Base-by-base conservation (phyloP, 129 eudicot species). In the Flaveria bidentis region DNA sequence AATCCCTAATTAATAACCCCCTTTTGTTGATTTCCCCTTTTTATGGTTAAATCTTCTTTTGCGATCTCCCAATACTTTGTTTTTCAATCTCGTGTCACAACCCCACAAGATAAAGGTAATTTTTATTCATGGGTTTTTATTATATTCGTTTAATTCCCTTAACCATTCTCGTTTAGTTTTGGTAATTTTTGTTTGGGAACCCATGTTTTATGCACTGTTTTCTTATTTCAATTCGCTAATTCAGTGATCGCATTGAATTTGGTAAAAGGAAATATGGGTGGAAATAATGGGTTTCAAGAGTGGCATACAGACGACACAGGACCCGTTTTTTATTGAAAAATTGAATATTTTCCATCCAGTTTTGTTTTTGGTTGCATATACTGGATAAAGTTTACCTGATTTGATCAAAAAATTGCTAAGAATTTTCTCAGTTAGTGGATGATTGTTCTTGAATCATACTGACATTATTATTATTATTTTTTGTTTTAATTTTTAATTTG, bases 41-140 rank as follows among this genome's bases (percentile, higher is more conserved):
- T 77, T 18, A 67, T 62, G 83, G 57, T 78, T 71, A n/a, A 66
- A 71, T 71, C 45, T 62, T 79, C 78, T 53, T 53, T 53, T 53
- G 9, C 42, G 75, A 74, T 80, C 84, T 80, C 39, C 36, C 44
- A 41, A 28, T 78, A 70, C 82, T 26, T 52, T 51, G 26, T 33
- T 79, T 22, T 50, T 63, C 42, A 69, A 58, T 78, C 68, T 44
- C 36, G 69, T 20, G 15, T 58, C 82, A 67, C 74, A 60, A 78
- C 36, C 46, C 49, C 67, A 72, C 15, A 63, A 79, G 55, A 72
- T 51, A 18, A 26, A 80, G 79, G 83, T 79, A 52, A 72, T 61
- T 41, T 45, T n/a, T 64, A 16, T 41, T 46, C 12, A 16, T 30
- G 36, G 5, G 36, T 30, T 30, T 30, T 3, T 30, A 4, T 30